Evolutionary conservation across 2,329 filamentous ascomycete species (phyloP), one percentile per base, ranked within the genome.

Genomic region (Neofusicoccum ribis): DNA sequence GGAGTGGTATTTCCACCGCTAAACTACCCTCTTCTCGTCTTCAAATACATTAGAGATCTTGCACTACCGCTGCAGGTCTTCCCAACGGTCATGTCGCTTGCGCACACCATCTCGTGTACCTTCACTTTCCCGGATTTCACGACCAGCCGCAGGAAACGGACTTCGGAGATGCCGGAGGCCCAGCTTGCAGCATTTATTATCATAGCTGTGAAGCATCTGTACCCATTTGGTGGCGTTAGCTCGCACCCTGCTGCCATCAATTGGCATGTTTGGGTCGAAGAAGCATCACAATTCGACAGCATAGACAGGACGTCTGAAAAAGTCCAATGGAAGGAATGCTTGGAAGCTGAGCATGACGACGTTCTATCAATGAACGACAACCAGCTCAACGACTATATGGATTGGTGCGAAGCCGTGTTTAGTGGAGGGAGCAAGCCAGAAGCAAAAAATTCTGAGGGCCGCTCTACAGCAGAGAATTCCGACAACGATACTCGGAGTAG

Each of bases 131-230:
- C 84, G 0, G 3, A 79, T 77, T 36, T 73, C 76, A 36, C n/a
- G 1, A 3, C 3, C 5, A 68, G 65, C 39, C 70, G 67, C 11
- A 69, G 17, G 17, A 7, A 46, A 14, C 34, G 23, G 9, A 23
- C 12, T 3, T 41, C 27, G 3, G 3, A 79, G 77, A 82, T 66
- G 77, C 82, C 95, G 0, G 95, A 98, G 72, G 81, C 91, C 5
- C 85, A 91, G 49, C 79, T 97, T 1, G 82, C 92, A 64, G 83
- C 88, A 3, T 80, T 92, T 3, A 76, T 97, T 3, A 81, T 97
- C 2, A 83, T 96, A 14, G 87, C 90, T 3, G 88, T 90, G 3
- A 97, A 97, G 71, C 76, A 97, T 2, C 82, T 90, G 20, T 93
- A 92, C 70, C 92, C 94, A 0, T 87, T 97, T 50, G 27, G 27